Percentiles rank a stretch among this genome's conserved stretches.
These are phyloP conservation scores for Stentor coeruleus DNA, from an alignment of 73 alveolate species.

Conservation along the genomic window DNA sequence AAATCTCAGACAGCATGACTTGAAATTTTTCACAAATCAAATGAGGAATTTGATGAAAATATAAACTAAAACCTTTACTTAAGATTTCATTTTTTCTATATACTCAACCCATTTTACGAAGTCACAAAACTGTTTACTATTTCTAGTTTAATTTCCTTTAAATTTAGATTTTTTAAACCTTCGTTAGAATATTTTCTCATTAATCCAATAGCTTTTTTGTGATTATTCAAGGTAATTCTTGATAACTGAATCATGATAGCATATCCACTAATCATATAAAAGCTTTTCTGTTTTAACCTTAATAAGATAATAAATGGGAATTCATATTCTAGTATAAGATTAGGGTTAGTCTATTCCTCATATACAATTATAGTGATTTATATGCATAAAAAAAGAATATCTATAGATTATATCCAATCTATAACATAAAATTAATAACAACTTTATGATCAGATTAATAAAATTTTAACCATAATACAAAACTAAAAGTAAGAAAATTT, in stretches of 20 bases:
- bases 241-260: not conserved
- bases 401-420: too few species aligned
- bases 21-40: not conserved
- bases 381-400: too few species aligned
- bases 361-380: too few species aligned
- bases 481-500: too few species aligned
- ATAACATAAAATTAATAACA: too few species aligned
- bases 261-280: not conserved
- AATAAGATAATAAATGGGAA: not conserved
- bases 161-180: not conserved
- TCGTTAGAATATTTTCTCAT: not conserved
- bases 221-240: not conserved
- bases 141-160: not conserved
- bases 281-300: not conserved
- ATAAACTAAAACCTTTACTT: too few species aligned
- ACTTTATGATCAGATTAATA: too few species aligned
- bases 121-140: not conserved
- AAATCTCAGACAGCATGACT: not conserved
- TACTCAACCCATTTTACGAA: not conserved
- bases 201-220: not conserved
- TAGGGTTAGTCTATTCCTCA: too few species aligned
- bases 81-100: not conserved
- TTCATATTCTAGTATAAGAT: too few species aligned
- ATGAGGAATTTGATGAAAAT: too few species aligned
- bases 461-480: too few species aligned